Evolutionary conservation across 1,284 basidiomycete genomes (phyloP), one percentile per base, ranked within the genome.

Genomic region (Ganoderma sinense): DNA sequence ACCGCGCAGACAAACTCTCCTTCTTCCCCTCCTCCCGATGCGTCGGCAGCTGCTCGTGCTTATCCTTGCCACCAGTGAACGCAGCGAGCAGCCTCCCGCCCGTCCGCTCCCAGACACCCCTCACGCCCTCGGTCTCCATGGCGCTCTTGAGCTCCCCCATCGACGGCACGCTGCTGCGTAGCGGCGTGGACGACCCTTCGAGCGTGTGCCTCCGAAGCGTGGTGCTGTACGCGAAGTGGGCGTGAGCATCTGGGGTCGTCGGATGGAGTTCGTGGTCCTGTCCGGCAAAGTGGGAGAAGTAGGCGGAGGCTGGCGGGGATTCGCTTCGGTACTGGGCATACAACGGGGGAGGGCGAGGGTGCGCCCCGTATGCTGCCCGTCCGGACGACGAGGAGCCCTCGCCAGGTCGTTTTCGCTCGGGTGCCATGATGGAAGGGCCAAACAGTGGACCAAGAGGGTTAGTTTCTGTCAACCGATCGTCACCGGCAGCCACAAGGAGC

Each of bases 211-310:
- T 80, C 64, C 94, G 81, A 31, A 96, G 83, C 0, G 91, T 94
- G 0, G 94, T 95, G 73, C 91, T 94, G 81, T 94, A 95, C 2
- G 93, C 91, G 76, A 95, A 96, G 77, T 94, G 93, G 3, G 87
- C 79, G 55, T 85, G 84, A 1, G 93, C 91, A 66, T 89, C 89
- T 0, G 90, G 83, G 0, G 86, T 83, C 0, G 73, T 73, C 0
- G 90, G 87, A 36, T 87, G 84, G 13, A 89, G 84, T 69, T 87
- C 82, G 66, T 82, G 81, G 64, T 83, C 81, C 70, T 87, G 84
- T 40, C 83, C 84, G 33, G 85, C 83, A 53, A 88, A 84, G 1
- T 86, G 78, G 0, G 89, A 84, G 76, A 94, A 94, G 80, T 94
- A 94, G 0, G 91, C 86, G 2, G 93, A 94, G 0, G 93, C 93